Evolutionary conservation across 371 early-diverging fungal species (phyloP), one percentile per base, ranked within the genome.

Genomic region (Gilbertella persicaria): DNA sequence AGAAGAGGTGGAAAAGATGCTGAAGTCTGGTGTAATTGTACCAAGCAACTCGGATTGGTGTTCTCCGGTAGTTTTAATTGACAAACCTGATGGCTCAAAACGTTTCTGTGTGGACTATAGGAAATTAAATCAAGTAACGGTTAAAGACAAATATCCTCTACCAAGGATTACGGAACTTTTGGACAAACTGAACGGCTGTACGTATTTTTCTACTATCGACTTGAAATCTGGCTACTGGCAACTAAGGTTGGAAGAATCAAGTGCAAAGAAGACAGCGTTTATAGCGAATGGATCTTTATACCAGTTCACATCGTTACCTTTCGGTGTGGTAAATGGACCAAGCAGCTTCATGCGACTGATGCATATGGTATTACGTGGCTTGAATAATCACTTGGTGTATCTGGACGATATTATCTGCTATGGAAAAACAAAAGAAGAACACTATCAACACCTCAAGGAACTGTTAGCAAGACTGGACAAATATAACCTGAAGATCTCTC

Each of bases 361-460:
- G 66, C 14, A 55, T 26, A 14, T 47, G 0, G 46, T 79, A 0
- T 50, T 84, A 0, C 42, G 55, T 3, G 62, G 6, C 67, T 24
- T 23, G 54, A 33, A 33, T 3, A 2, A 3, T 33, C 2, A 61
- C 1, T 52, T 73, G n/a, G 26, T 61, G 1, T 85, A 77, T 33
- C 23, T 84, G 3, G 84, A 85, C 49, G 81, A 83, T 54, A 75
- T 83, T 8, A 39, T 84, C 0, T 67, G 87, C 19, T 82, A 63
- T 46, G 69, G 73, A 2, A 26, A 55, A 6, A 59, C 51, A 17
- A 16, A 19, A 7, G 63, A 75, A 16, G 67, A 75, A 13, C 82
- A 84, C 40, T 12, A 40, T 2, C 1, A 40, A 12, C 64, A 81
- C 51, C 4, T 79, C 14, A n/a, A 50, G 0, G 5, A 14, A 1